Percentiles rank a stretch among this genome's conserved stretches.
Evolutionary conservation across 129 eudicot genomes (phyloP).

Genomic region (Chrysanthemum makinoi): DNA sequence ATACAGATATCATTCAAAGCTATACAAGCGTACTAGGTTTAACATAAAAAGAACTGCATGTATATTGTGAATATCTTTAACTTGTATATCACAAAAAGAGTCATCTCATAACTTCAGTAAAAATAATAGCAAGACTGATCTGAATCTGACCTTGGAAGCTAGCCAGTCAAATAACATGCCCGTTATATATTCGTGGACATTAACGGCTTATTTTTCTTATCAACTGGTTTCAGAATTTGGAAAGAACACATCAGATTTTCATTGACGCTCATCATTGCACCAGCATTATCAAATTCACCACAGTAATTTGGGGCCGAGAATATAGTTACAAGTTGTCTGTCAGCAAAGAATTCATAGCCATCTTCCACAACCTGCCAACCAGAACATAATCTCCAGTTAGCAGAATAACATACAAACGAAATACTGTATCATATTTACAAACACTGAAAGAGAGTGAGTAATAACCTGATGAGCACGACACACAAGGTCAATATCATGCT

Average conservation of each 20-base stretch:
- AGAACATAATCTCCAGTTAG: conserved; percentile 3
- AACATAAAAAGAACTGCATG: not conserved
- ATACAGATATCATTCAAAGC: not conserved
- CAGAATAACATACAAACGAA: not conserved
- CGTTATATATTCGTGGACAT: conserved; percentile 63
- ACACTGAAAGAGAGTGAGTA: not conserved
- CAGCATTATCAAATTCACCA: conserved; percentile 92
- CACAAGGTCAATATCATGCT: conserved; percentile 85
- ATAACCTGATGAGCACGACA: conserved; percentile 92
- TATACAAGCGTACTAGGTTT: not conserved
- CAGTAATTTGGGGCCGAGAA: conserved; percentile 86
- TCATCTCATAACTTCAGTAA: conserved; percentile 1
- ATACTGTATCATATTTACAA: no score
- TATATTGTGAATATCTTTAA: not conserved
- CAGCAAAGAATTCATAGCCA: conserved; percentile 90
- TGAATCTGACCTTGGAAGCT: conserved; percentile 43
- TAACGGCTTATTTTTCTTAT: conserved; percentile 68
- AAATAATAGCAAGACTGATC: conserved; percentile 6
- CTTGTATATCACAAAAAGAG: not conserved
- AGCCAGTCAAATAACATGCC: conserved; percentile 11
- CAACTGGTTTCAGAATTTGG: conserved; percentile 87
- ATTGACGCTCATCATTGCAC: conserved; percentile 88
- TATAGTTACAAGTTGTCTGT: conserved; percentile 79
- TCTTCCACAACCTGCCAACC: conserved; percentile 80
- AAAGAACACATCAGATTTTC: conserved; percentile 84